Evolutionary conservation across 2,329 filamentous ascomycete genomes (phyloP).

Genomic region (Ophiosphaerella narmari): DNA sequence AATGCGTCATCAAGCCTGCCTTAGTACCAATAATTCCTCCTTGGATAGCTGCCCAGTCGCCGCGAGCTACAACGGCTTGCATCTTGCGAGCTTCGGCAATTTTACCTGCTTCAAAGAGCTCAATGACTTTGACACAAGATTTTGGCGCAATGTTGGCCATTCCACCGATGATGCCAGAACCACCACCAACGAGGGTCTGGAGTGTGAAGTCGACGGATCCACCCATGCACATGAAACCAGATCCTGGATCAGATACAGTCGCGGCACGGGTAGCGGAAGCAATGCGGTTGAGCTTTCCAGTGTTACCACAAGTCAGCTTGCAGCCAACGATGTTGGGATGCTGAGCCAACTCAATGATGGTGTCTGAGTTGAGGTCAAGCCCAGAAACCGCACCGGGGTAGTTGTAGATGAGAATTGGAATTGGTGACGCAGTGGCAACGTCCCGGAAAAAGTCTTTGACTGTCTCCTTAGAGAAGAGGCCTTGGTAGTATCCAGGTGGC

Average conservation of each 20-base stretch:
- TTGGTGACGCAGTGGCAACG: slow-evolving; percentile 65
- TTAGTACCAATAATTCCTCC: slow-evolving; percentile 73
- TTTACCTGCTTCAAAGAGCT: slow-evolving; percentile 65
- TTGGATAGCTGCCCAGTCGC: slow-evolving; percentile 72
- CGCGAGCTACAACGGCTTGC: slow-evolving; percentile 68
- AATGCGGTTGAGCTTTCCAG: slow-evolving; percentile 67
- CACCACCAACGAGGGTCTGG: slow-evolving; percentile 71
- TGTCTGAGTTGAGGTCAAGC: slow-evolving; percentile 67
- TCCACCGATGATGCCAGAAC: slow-evolving; percentile 72
- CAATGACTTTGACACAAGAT: slow-evolving; percentile 64
- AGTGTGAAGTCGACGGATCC: slow-evolving; percentile 76
- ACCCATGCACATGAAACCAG: slow-evolving; percentile 70
- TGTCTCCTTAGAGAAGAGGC: slow-evolving; percentile 65
- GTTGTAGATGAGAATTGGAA: slow-evolving; percentile 73
- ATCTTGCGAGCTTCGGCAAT: slow-evolving; percentile 64
- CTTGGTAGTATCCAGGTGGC: slow-evolving; percentile 76
- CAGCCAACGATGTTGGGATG: slow-evolving; percentile 71
- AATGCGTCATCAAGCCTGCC: slow-evolving; percentile 64
- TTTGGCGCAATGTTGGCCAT: slow-evolving; percentile 73
- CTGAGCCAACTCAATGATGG: slow-evolving; percentile 62
- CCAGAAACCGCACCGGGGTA: slow-evolving; percentile 68
- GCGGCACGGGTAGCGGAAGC: slow-evolving; percentile 57
- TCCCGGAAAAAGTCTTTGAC: slow-evolving; percentile 68
- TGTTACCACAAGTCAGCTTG: slow-evolving; percentile 73
- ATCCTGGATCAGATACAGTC: slow-evolving; percentile 44